Evolutionary conservation across 2,329 filamentous ascomycete genomes (phyloP).

Genomic region (Cytospora mali): DNA sequence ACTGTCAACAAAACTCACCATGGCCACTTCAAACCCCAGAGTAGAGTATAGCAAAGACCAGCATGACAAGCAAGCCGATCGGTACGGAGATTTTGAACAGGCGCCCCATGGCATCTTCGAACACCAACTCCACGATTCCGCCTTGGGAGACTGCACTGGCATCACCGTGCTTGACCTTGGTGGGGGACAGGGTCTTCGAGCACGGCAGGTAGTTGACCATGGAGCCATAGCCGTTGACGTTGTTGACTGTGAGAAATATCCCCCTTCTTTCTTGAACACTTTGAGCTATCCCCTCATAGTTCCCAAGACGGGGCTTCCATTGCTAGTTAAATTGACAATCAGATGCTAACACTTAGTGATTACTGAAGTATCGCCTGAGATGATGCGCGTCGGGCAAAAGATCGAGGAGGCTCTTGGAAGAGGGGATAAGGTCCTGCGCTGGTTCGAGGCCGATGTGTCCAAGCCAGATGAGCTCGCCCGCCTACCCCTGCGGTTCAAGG

Average conservation of each 20-base stretch:
- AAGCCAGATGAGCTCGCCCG: slow-evolving; percentile 25
- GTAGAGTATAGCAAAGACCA: slow-evolving; percentile 22
- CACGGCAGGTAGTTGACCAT: slow-evolving; percentile 33
- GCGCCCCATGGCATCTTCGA: slow-evolving; percentile 10
- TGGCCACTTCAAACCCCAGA: slow-evolving; percentile 5
- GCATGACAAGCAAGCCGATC: slow-evolving; percentile 14
- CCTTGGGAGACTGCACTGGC: slow-evolving; percentile 34
- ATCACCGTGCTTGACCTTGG: slow-evolving; percentile 37
- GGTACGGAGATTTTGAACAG: slow-evolving; percentile 11
- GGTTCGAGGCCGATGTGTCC: slow-evolving; percentile 29
- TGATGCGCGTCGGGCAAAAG: slow-evolving; percentile 33
- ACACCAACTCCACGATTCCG: slow-evolving; percentile 23
- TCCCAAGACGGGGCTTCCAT: neutral
- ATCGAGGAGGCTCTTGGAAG: slow-evolving; percentile 23
- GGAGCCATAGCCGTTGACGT: slow-evolving; percentile 36
- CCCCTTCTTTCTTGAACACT: neutral
- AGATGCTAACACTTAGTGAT: neutral
- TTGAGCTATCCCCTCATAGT: too few relatives aligned
- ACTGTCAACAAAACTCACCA: neutral
- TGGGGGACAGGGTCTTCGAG: slow-evolving; percentile 37
- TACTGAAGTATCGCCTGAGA: slow-evolving; percentile 31
- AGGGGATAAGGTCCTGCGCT: slow-evolving; percentile 19
- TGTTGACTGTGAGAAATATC: slow-evolving; percentile 32
- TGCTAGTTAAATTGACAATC: neutral
- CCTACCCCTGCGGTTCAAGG: slow-evolving; percentile 23